Percentiles rank a stretch among this genome's conserved stretches.
Conservation (phyloP, 371 early-diverging fungal genomes). For the Zychaea mexicana region DNA sequence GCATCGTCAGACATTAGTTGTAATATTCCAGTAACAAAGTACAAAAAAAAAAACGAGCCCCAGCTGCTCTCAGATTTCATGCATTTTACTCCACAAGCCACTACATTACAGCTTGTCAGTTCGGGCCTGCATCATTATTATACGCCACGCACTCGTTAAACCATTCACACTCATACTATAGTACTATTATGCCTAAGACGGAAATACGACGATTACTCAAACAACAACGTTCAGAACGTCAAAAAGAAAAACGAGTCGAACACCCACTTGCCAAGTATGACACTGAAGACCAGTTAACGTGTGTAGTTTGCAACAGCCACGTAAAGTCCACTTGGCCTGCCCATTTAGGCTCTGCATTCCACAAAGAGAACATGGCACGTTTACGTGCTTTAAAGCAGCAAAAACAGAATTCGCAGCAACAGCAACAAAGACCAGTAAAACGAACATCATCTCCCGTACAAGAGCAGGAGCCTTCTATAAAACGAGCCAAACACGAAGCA, state of each 20-base stretch:
- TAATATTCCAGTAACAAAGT: neutral
- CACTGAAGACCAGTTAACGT: slow-evolving; percentile 29
- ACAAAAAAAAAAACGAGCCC: neutral
- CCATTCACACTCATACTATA: neutral
- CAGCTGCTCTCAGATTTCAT: neutral
- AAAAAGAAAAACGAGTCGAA: slow-evolving; percentile 28
- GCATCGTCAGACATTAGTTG: neutral
- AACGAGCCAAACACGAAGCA: slow-evolving; percentile 12
- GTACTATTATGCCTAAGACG: slow-evolving; percentile 27
- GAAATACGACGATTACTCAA: slow-evolving; percentile 47
- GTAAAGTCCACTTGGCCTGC: slow-evolving; percentile 43
- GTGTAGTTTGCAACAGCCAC: slow-evolving; percentile 34
- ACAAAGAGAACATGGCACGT: slow-evolving; percentile 43
- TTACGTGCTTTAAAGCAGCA: slow-evolving; percentile 39
- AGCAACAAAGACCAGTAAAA: neutral
- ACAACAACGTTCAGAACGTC: slow-evolving; percentile 40
- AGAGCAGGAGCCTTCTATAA: neutral
- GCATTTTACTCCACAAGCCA: neutral
- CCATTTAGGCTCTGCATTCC: slow-evolving; percentile 33
- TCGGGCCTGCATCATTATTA: too few species aligned
- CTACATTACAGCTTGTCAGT: too few species aligned
- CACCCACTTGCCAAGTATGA: slow-evolving; percentile 56
- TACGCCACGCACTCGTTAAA: too few species aligned
- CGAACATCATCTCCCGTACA: neutral
- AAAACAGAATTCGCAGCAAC: slow-evolving; percentile 14